Percentiles rank a stretch among this genome's conserved stretches.
Conservation (phyloP, 345 rosid genomes). For the Ceriops decandra region DNA sequence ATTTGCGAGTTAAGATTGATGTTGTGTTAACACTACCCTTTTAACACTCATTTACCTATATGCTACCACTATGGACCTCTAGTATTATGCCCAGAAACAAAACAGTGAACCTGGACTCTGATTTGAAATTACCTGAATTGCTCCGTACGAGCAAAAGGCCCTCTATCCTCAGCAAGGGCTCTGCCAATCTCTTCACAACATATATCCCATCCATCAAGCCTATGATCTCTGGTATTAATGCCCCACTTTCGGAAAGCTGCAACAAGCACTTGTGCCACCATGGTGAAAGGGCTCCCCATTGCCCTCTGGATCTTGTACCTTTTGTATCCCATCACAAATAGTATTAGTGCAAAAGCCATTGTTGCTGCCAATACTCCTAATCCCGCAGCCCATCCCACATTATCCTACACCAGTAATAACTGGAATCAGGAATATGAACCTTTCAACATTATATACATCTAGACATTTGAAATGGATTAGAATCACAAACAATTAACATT, state of each 20-base stretch:
- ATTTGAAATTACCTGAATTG: slow-evolving; percentile 54
- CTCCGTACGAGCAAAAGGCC: slow-evolving; percentile 36
- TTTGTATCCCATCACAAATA: slow-evolving; percentile 61
- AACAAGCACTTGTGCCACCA: slow-evolving; percentile 61
- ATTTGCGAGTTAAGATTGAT: too few species aligned
- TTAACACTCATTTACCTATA: too few species aligned
- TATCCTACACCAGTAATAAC: slow-evolving; percentile 38
- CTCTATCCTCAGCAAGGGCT: neutral
- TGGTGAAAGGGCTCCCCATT: slow-evolving; percentile 62
- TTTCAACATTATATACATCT: neutral
- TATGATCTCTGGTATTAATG: slow-evolving; percentile 23
- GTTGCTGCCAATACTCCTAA: slow-evolving; percentile 52
- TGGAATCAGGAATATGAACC: neutral
- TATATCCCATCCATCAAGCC: slow-evolving; percentile 29
- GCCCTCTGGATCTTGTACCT: slow-evolving; percentile 52
- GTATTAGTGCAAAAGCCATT: slow-evolving; percentile 34
- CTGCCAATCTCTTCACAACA: slow-evolving; percentile 31
- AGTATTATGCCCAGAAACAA: neutral
- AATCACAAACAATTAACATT: too few species aligned
- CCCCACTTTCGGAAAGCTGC: slow-evolving; percentile 62
- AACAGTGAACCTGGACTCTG: neutral
- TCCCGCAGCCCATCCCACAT: slow-evolving; percentile 73
- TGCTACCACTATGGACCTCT: too few species aligned
- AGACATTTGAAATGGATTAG: too few species aligned
- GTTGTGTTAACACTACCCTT: too few species aligned